Conservation (phyloP, 2,329 filamentous ascomycete species). For the Diaporthe nobilis region DNA sequence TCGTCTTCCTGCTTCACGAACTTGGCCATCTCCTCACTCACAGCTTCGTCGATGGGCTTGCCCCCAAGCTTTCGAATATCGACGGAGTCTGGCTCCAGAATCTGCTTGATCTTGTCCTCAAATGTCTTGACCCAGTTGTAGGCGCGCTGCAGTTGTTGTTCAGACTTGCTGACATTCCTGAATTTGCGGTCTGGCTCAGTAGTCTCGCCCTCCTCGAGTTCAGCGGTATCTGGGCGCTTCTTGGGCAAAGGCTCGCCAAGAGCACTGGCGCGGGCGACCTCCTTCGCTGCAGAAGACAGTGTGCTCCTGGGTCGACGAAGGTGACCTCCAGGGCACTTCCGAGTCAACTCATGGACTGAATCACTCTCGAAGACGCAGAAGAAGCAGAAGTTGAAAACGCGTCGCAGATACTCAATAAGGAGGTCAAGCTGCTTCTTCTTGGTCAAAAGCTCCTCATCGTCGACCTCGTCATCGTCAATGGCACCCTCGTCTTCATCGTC, state of each 20-base stretch:
- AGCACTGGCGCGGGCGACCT: constrained; percentile 88
- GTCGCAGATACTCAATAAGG: constrained; percentile 94
- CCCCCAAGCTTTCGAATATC: constrained; percentile 94
- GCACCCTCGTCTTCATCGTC: constrained; percentile 88
- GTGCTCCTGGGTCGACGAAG: constrained; percentile 91
- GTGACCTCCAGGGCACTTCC: constrained; percentile 98
- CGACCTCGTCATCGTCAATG: constrained; percentile 83
- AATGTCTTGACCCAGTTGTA: constrained; percentile 99
- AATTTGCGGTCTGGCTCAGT: constrained; percentile 80
- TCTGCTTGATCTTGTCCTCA: constrained; percentile 94
- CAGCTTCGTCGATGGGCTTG: constrained; percentile 85
- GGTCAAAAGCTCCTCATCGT: constrained; percentile 88
- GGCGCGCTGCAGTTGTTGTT: constrained; percentile 92
- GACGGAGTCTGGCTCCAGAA: constrained; percentile 89
- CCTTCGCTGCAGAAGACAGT: constrained; percentile 85
- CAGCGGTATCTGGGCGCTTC: constrained; percentile 76
- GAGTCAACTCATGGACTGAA: constrained; percentile 93
- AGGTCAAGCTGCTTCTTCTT: constrained; percentile 99
- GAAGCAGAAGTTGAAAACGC: constrained; percentile 99
- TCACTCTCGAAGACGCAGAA: constrained; percentile 99
- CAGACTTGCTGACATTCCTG: constrained; percentile 79
- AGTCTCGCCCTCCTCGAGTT: constrained; percentile 74
- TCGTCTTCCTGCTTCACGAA: constrained; percentile 98
- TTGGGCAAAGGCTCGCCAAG: constrained; percentile 88
- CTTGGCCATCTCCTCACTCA: constrained; percentile 88